Percentiles rank a stretch among this genome's conserved stretches.
phyloP scores from a whole-genome alignment of 2,329 filamentous ascomycete genomes.

The Hypoxylon rubiginosum region DNA sequence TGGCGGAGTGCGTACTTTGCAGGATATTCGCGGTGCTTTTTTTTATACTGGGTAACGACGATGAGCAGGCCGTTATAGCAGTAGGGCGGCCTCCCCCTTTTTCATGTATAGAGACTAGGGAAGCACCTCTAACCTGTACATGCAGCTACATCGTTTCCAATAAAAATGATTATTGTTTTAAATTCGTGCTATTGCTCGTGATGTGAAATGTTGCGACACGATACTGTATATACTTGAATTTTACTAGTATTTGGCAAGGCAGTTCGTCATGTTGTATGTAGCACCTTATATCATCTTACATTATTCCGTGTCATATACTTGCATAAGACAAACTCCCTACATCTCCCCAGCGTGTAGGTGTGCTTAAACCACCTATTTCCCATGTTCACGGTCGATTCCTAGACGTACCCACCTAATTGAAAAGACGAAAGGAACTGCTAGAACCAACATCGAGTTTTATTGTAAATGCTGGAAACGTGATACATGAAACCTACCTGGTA shows the following conservation, averaged over 20 bases:
- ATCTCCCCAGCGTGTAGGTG: too few species aligned
- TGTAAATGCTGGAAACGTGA: not conserved
- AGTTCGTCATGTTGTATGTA: not conserved
- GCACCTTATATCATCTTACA: not conserved
- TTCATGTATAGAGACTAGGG: constrained; percentile 8
- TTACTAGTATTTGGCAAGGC: not conserved
- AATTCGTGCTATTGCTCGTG: not conserved
- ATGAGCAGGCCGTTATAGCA: not conserved
- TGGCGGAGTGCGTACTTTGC: constrained; percentile 16
- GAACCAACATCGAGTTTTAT: not conserved
- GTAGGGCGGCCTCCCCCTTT: not conserved
- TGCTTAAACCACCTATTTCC: too few species aligned
- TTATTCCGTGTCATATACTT: too few species aligned
- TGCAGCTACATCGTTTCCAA: not conserved
- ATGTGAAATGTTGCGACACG: not conserved
- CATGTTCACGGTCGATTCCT: too few species aligned
- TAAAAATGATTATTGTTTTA: not conserved
- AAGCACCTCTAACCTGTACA: not conserved
- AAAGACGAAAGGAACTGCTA: not conserved
- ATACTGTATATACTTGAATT: too few species aligned
- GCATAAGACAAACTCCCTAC: too few species aligned
- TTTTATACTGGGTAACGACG: constrained; percentile 3
- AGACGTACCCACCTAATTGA: too few species aligned
- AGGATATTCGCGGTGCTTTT: not conserved
- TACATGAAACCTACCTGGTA: too few species aligned